Evolutionary conservation across 2,329 filamentous ascomycete species (phyloP).

Genomic region (Stromatinia cepivora): DNA sequence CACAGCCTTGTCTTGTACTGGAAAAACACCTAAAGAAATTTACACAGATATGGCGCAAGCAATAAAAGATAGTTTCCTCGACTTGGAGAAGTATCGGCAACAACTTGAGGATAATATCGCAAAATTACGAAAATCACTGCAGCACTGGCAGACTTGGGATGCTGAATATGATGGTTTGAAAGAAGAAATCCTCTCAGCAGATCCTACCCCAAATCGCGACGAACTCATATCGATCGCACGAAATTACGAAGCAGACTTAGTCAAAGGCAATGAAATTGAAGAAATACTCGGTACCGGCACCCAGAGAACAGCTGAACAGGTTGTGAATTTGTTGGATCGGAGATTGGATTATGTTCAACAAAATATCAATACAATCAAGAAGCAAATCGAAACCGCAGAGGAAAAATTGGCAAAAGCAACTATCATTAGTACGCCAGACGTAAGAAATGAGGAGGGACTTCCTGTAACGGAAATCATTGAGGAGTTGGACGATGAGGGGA

Average conservation of each 20-base stretch:
- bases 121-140: slow-evolving; percentile 72
- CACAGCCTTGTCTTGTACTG: neutral
- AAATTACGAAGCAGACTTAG: slow-evolving; percentile 56
- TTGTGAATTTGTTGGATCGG: slow-evolving; percentile 67
- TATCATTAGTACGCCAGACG: slow-evolving; percentile 59
- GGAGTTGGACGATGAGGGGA: slow-evolving; percentile 86
- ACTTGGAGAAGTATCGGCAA: slow-evolving; percentile 73
- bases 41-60: slow-evolving; percentile 33
- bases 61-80: slow-evolving; percentile 50
- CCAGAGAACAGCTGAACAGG: slow-evolving; percentile 59
- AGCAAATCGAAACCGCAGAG: slow-evolving; percentile 65
- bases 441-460: slow-evolving; percentile 65
- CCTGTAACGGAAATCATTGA: slow-evolving; percentile 91
- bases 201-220: slow-evolving; percentile 49
- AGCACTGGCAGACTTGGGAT: slow-evolving; percentile 89
- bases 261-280: slow-evolving; percentile 58
- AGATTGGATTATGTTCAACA: slow-evolving; percentile 87
- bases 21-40: neutral
- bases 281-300: slow-evolving; percentile 47
- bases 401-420: slow-evolving; percentile 66
- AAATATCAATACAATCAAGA: slow-evolving; percentile 74
- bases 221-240: slow-evolving; percentile 55
- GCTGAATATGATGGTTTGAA: slow-evolving; percentile 88
- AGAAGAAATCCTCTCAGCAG: slow-evolving; percentile 65
- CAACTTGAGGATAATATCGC: slow-evolving; percentile 74